Evolutionary conservation across 768 basidiomycete species (phyloP), one percentile per base, ranked within the genome.

Genomic region (Trichaptum fuscoviolaceum): DNA sequence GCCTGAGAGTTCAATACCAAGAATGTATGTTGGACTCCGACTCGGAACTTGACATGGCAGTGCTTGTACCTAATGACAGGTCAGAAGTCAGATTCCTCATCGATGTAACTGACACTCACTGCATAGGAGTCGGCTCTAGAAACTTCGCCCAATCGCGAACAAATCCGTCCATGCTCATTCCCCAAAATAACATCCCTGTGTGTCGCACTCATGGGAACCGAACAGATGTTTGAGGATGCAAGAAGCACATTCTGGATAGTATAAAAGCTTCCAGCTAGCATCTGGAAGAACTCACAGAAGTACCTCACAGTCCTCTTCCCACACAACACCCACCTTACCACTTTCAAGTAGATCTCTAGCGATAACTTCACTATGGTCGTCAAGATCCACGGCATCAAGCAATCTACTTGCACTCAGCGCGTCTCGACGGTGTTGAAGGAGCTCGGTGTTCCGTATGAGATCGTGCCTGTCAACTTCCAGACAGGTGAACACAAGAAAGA

Each of bases 401-500:
- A 68, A 27, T 85, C 86, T 7, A 80, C 83, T 25, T 83, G 80
- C 79, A 84, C 85, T 7, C 80, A 77, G 18, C 80, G 83, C 35
- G 87, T 87, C 26, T 84, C 79, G 3, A 67, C 78, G 58, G 71
- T 87, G 17, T 76, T 84, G 69, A 80, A 81, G 68, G 89, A 90
- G 74, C 84, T 85, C 71, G 69, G 79, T 0, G 77, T 90, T 5
- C 82, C 85, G 0, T 90, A 84, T 73, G 82, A 85, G 68, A 69
- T 88, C 63, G 67, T 82, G 58, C 7, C 58, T 7, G 64, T 90
- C 68, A 75, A 87, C 69, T 63, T 85, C 26, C 0, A 58, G 59
- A 80, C 81, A 64, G 70, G 69, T n/a, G 79, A 81, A 69, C 84
- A 87, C 36, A 88, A 86, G 73, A 1, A 71, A 0, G 71, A 82